These are phyloP conservation scores for Sapria himalayana DNA, from an alignment of 345 rosid species.

Conservation along the genomic window DNA sequence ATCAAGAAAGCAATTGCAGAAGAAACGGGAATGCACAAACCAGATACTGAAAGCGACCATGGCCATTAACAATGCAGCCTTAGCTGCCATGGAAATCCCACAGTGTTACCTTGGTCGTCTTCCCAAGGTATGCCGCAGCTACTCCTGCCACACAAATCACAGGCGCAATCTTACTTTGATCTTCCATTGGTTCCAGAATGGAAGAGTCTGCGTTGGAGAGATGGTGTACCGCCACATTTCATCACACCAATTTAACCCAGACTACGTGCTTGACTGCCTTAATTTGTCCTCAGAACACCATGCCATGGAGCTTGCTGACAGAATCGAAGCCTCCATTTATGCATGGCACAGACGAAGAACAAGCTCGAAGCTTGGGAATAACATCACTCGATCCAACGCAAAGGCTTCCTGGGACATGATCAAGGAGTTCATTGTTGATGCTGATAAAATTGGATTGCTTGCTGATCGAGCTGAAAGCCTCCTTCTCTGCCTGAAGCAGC, in stretches of 20 bases:
- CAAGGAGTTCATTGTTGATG: constrained; percentile 74
- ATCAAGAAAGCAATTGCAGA: constrained; percentile 68
- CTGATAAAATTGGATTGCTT: constrained; percentile 62
- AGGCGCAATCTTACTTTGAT: no score
- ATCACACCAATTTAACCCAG: constrained; percentile 74
- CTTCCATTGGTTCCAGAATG: constrained; percentile 41
- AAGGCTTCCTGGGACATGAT: constrained; percentile 86
- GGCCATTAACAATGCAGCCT: constrained; percentile 75
- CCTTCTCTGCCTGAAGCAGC: constrained; percentile 64
- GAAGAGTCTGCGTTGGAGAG: constrained; percentile 71
- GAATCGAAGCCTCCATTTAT: constrained; percentile 66
- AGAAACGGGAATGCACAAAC: constrained; percentile 83
- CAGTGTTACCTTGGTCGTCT: constrained; percentile 65
- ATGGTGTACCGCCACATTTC: constrained; percentile 57
- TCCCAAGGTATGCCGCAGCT: constrained; percentile 41
- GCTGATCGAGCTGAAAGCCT: constrained; percentile 83
- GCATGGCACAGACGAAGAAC: constrained; percentile 48
- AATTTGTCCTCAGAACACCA: constrained; percentile 89
- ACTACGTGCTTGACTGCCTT: constrained; percentile 71
- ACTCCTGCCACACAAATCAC: no score
- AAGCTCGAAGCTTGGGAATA: constrained; percentile 26
- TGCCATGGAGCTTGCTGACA: constrained; percentile 80
- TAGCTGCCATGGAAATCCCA: constrained; percentile 82
- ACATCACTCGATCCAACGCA: constrained; percentile 27
- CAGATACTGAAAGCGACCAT: constrained; percentile 93